Base-by-base conservation (phyloP, 495 filamentous ascomycete genomes). In the Penicillium bovifimosum region DNA sequence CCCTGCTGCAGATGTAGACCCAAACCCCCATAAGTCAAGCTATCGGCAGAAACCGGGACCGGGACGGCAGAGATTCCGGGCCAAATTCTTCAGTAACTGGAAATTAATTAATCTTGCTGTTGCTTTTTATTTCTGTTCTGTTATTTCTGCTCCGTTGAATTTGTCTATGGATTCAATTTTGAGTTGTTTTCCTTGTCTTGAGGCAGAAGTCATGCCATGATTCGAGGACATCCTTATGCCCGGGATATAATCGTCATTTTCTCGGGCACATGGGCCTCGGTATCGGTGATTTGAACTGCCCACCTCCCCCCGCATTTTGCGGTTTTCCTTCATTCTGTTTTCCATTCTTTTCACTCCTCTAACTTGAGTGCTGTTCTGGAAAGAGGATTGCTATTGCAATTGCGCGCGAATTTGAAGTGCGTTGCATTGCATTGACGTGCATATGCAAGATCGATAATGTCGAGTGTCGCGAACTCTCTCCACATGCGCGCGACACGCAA, bases 1-100 rank as follows among this genome's bases (percentile, higher is more conserved):
- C n/a, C n/a, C n/a, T n/a, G n/a, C n/a, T n/a, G n/a, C n/a, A n/a
- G n/a, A n/a, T n/a, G n/a, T n/a, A n/a, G n/a, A n/a, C n/a, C n/a
- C n/a, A n/a, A n/a, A n/a, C n/a, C n/a, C n/a, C 20, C 20, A 24
- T 2, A 24, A 24, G 8, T 47, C 51, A 53, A 50, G 32, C 33
- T 40, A 45, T 66, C 67, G 67, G 65, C 55, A n/a, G 53, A 65
- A 63, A 53, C 58, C 65, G 66, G 66, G 60, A 53, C 14, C 45
- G 45, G 41, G 14, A 34, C 34, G 49, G 50, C 28, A 50, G 34
- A 31, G 38, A 24, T 43, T 42, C 28, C 60, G 57, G 62, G 55
- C 56, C 56, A 60, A 55, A 56, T 55, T 42, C 43, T 58, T 64
- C 56, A 49, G 54, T 50, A 47, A 34, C 13, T 34, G 32, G 27